Evolutionary conservation across 116 monocot species (phyloP), one percentile per base, ranked within the genome.

Genomic region (Zostera marina): DNA sequence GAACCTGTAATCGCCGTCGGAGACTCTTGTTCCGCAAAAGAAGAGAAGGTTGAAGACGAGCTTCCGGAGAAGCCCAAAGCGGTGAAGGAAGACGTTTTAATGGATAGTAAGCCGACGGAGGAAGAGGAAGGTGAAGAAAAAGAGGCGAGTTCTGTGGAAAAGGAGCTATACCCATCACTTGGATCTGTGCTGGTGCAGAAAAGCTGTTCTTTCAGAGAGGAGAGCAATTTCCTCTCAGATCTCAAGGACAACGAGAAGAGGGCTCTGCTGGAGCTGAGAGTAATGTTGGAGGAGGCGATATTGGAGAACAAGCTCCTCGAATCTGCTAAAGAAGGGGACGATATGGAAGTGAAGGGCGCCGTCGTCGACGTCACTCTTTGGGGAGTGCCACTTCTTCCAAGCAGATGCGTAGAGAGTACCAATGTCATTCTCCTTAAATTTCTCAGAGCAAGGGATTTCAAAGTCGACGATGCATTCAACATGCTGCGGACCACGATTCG

Each of bases 381-480:
- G 88, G 83, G 83, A n/a, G 80, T 82, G 10, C 77, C 82, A 6
- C 67, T 83, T 16, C 51, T 68, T 1, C 72, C 83, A 1, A 77
- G 82, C 74, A 76, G 77, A 45, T 63, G 61, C 40, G 58, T 21
- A 0, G 74, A 80, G 14, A 42, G 71, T 58, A 79, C 88, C 22
- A 67, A 88, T 51, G 79, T 88, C 2, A 12, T 88, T 32, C 74
- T 88, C 24, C 77, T 88, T 19, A 88, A 88, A 59, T 88, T 88
- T 79, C 79, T 88, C 44, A 66, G 83, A 16, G 83, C 88, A 0
- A 68, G 88, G 22, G 88, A 88, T 15, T 88, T 82, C 74, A 88
- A 75, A 62, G 77, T 67, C 46, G 74, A 77, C 52, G 88, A 76
- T 8, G 66, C 88, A 11, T 75, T 80, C 41, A 68, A 72, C 48